Evolutionary conservation across 305 asterid species (phyloP), one percentile per base, ranked within the genome.

Genomic region (Nicotiana rustica): DNA sequence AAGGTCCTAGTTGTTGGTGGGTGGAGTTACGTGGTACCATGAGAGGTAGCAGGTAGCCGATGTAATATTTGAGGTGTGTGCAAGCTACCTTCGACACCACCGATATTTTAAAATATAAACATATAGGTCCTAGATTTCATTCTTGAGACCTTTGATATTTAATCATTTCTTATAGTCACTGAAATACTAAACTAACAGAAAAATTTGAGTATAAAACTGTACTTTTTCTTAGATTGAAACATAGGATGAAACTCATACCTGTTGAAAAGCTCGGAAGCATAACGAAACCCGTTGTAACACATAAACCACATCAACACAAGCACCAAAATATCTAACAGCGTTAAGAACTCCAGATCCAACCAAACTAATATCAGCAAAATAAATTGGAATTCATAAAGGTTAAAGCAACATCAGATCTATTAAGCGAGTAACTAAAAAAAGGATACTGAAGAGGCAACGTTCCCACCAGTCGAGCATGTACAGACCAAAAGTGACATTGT

Each of bases 391-490:
- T 10, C 0, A 41, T 70, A 41, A 10, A 19, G 31, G 19, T 6
- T 38, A 71, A 60, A 5, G 64, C 1, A 10, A 14, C 21, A 57
- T 0, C 15, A 81, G 19, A 70, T 19, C 10, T 9, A 25, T 21
- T 29, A 70, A 38, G 17, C 33, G 5, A 65, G 41, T 65, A 6
- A 29, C 6, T 21, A 60, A 60, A 3, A 67, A 67, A 86, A 90
- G 95, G 97, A 92, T 94, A 94, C 97, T 95, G 92, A 93, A 91
- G 79, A 95, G 97, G 55, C 83, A 93, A 6, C 95, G 95, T 88
- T 95, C 99, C 98, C 99, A 95, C 98, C 98, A 93, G 83, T 95
- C 98, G 80, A 95, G 83, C 99, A 93, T 93, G 82, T 91, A 95
- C 67, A 95, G 96, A 41, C 99, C 99, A 47, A 93, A 93, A 29